phyloP scores from a whole-genome alignment of 306 rosid species.

The Malus fusca region DNA sequence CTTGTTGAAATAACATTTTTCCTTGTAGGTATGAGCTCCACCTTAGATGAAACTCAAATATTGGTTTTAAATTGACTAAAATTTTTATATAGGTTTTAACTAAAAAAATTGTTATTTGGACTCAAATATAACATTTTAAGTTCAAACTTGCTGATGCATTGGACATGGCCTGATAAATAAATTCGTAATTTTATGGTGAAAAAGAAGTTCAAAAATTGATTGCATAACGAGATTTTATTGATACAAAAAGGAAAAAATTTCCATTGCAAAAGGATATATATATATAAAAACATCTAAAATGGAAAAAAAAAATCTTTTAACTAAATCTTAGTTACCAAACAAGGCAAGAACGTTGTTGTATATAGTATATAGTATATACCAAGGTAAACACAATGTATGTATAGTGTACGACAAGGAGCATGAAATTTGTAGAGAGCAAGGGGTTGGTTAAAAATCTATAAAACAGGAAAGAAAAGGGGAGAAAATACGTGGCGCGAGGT shows the following conservation, averaged over 20 bases:
- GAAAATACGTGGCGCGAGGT: conserved; percentile 18
- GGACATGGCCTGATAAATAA: neutral
- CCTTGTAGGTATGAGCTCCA: no score
- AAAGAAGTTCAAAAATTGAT: no score
- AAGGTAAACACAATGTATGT: neutral
- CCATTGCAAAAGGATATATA: neutral
- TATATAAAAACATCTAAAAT: neutral
- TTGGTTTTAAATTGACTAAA: no score
- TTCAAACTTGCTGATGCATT: neutral
- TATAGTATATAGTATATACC: no score
- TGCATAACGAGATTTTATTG: no score
- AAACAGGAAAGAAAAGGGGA: neutral
- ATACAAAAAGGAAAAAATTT: neutral
- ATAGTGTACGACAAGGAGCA: neutral
- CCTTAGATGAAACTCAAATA: neutral
- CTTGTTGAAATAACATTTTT: no score
- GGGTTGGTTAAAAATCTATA: neutral
- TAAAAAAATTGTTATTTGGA: no score
- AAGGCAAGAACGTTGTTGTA: neutral
- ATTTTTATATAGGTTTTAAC: no score
- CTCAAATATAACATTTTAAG: neutral
- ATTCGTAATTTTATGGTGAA: neutral
- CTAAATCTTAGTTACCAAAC: neutral
- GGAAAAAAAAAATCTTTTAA: neutral
- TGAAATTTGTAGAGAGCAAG: neutral